Evolutionary conservation across 768 basidiomycete genomes (phyloP).

Genomic region (Harrya chromipes): DNA sequence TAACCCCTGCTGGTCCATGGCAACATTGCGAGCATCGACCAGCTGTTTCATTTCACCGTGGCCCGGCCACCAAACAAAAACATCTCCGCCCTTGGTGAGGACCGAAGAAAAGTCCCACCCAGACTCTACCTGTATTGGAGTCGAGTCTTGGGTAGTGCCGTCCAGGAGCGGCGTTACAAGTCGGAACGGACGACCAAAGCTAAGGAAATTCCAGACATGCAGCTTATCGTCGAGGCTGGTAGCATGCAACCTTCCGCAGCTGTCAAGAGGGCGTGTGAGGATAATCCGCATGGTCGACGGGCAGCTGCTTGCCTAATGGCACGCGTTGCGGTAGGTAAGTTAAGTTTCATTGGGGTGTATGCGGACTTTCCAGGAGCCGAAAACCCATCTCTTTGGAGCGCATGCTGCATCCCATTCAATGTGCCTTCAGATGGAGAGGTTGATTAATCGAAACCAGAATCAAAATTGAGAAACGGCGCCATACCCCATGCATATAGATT

Average conservation of each 20-base stretch:
- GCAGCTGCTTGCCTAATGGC: constrained; percentile 54
- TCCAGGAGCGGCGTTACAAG: constrained; percentile 42
- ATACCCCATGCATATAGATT: constrained; percentile 80
- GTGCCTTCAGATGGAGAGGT: constrained; percentile 49
- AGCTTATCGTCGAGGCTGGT: constrained; percentile 57
- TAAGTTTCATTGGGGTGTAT: constrained; percentile 51
- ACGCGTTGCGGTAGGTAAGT: constrained; percentile 55
- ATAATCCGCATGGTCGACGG: neutral
- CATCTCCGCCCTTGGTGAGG: constrained; percentile 68
- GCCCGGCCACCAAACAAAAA: constrained; percentile 75
- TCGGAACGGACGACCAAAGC: constrained; percentile 76
- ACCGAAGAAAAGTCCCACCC: constrained; percentile 80
- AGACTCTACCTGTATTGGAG: constrained; percentile 64
- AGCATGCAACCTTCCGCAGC: constrained; percentile 77
- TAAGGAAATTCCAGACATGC: constrained; percentile 70
- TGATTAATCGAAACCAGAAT: constrained; percentile 3
- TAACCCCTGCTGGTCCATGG: constrained; percentile 43
- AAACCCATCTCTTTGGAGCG: constrained; percentile 52
- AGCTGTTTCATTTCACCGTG: constrained; percentile 39
- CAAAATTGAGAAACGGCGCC: constrained; percentile 1
- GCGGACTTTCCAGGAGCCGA: constrained; percentile 51
- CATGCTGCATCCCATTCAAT: constrained; percentile 45
- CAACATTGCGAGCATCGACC: constrained; percentile 38
- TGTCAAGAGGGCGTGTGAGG: constrained; percentile 30
- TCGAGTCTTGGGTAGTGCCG: constrained; percentile 43